Conservation (phyloP, 164 flowering plant genomes). For the Annona cherimola region DNA sequence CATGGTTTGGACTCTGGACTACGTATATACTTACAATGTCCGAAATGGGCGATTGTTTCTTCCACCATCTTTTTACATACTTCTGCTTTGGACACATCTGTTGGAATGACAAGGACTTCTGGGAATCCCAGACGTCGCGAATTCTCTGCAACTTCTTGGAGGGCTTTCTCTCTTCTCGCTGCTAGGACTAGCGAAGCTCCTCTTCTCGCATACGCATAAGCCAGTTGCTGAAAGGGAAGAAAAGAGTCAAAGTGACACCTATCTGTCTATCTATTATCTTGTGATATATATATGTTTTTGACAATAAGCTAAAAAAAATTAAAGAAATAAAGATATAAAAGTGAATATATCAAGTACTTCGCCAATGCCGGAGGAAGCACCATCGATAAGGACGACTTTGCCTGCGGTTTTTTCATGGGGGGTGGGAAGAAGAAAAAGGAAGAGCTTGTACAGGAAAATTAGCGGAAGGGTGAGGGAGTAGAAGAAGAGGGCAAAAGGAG, state of each 20-base stretch:
- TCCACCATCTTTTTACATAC: constrained; percentile 40
- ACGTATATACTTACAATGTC: constrained; percentile 39
- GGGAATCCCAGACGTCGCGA: constrained; percentile 44
- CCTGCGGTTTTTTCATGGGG: background rate
- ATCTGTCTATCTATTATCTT: too few relatives aligned
- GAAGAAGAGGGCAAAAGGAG: constrained; percentile 3
- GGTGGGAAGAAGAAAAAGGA: background rate
- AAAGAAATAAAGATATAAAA: too few relatives aligned
- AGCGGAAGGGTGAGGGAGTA: constrained; percentile 1
- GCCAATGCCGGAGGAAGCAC: constrained; percentile 19
- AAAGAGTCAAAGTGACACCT: too few relatives aligned
- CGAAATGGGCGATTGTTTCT: constrained; percentile 41
- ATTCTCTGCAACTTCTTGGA: constrained; percentile 34
- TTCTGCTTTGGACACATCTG: constrained; percentile 47
- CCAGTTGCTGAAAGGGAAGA: constrained; percentile 31
- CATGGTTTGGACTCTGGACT: too few relatives aligned
- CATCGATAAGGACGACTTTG: constrained; percentile 16
- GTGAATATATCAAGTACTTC: too few relatives aligned
- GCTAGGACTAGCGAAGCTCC: constrained; percentile 49
- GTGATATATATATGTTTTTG: too few relatives aligned
- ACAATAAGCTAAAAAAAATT: too few relatives aligned
- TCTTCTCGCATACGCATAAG: constrained; percentile 58
- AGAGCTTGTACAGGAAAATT: constrained; percentile 2
- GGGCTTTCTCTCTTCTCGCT: constrained; percentile 49
- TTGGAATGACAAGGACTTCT: constrained; percentile 34